Evolutionary conservation across 2,329 filamentous ascomycete genomes (phyloP), one percentile per base, ranked within the genome.

Genomic region (Colletotrichum sp.): DNA sequence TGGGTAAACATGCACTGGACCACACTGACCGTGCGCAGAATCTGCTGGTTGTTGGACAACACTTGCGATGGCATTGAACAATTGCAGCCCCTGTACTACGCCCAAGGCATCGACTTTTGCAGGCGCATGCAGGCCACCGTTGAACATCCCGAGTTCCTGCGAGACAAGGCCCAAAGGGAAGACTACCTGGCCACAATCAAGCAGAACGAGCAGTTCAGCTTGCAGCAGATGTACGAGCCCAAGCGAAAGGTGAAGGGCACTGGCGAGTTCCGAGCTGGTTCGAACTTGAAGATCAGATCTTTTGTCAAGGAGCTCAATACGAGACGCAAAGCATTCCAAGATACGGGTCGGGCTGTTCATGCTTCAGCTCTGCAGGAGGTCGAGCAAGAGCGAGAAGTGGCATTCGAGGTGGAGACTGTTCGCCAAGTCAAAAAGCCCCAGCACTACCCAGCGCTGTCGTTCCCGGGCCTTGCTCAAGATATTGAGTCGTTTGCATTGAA

Each of bases 51-150:
- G 0, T 85, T 95, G 0, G 87, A 93, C 60, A 91, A 94, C 70
- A 93, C 92, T 0, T 95, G 93, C 74, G 82, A 84, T 9, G 87
- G 84, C 0, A 92, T 91, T 24, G 90, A 93, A 74, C 89, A 93
- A 36, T 81, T 94, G 0, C 89, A 90, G 64, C 86, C 89, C 0
- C 84, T 95, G 0, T 92, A 93, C 77, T 85, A 88, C 5, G 86
- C 91, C 0, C 93, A 95, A 79, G 92, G 92, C 0, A 81, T 85
- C 1, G 91, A 94, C 76, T 94, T 91, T 76, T 92, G 92, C 74
- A 86, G 87, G 1, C 88, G 92, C 2, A 87, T 84, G 1, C 86
- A 93, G 67, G 90, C 90, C 0, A 80, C 84, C 1, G 79, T 85
- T 26, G 82, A 86, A 1, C 81, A 91, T 75, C 80, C 86, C 0